Base-by-base conservation (phyloP, 805 yeast genomes). In the Kuraishia piskuri region DNA sequence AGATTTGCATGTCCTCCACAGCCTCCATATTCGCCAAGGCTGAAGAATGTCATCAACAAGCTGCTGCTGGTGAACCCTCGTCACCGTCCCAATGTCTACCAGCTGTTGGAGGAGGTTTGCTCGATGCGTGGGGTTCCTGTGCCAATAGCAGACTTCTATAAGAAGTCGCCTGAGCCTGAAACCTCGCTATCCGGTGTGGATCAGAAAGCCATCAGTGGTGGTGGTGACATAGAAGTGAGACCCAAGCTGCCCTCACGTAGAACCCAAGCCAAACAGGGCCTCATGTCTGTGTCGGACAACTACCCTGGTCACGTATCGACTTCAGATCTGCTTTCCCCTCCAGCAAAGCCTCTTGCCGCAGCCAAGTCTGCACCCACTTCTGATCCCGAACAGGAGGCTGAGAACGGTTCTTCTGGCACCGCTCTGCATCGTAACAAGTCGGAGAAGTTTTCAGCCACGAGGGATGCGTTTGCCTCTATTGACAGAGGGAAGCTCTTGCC, bases 21-120 rank as follows among this genome's bases (percentile, higher is more conserved):
- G 49, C 90, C 90, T 2, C 68, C 62, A 3, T 88, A 83, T 63
- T 79, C 86, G 25, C 73, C 82, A 26, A 69, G 87, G 45, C 64
- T 88, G 66, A 86, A 82, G 58, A 81, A 84, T 62, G 66, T 87
- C 22, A 84, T 88, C 44, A 72, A 78, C 22, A 81, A 80, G 54
- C 70, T 86, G 60, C 66, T 88, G 56, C 73, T 82, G 52, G 85
- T 76, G 44, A 83, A 86, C 62, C 94, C 94, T 2, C 72, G 79
- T 48, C 73, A 80, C 54, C 76, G 96, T 61, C 96, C 96, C 8
- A 85, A 83, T 55, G 84, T 84, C 2, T 82, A 79, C 54, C 92
- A 87, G 63, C 71, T 86, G 22, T 66, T 88, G 26, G 88, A 82
- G 50, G 91, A 86, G 64, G 72, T 86, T 5, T 80, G 86, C 56